These are phyloP conservation scores for Phragmites australis DNA, from an alignment of 176 grass and related monocot genomes.

Conservation along the genomic window DNA sequence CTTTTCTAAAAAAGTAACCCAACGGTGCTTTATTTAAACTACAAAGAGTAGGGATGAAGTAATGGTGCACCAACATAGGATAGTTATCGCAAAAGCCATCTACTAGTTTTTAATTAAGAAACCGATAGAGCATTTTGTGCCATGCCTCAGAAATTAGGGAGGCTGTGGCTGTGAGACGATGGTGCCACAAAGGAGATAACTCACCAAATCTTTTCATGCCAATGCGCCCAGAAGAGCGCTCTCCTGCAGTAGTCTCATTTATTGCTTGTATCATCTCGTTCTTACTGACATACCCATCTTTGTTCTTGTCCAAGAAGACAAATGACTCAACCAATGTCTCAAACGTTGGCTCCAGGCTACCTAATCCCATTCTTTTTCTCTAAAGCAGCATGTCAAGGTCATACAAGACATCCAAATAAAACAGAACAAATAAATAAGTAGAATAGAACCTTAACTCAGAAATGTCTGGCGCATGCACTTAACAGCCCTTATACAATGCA, in stretches of 20 bases:
- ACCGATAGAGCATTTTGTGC: neutral
- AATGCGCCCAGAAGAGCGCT: slow-evolving; percentile 95
- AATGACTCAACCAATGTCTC: slow-evolving; percentile 89
- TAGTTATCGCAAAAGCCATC: neutral
- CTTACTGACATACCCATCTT: slow-evolving; percentile 99
- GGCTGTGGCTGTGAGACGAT: neutral
- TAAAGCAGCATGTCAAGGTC: slow-evolving; percentile 57
- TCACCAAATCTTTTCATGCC: slow-evolving; percentile 97
- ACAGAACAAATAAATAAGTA: neutral
- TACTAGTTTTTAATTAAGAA: neutral
- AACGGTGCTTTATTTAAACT: neutral
- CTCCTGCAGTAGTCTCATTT: slow-evolving; percentile 85
- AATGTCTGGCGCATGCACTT: neutral
- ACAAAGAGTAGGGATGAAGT: neutral
- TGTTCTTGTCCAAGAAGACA: slow-evolving; percentile 98
- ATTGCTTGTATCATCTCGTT: slow-evolving; percentile 93
- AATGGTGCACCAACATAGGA: neutral
- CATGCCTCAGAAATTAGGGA: neutral
- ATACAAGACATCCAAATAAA: neutral
- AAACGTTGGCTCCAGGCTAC: slow-evolving; percentile 80
- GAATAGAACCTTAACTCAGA: neutral
- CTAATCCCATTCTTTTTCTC: slow-evolving; percentile 84
- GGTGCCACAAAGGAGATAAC: slow-evolving; percentile 29
- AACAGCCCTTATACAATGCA: neutral
- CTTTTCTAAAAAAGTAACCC: too few relatives aligned